Percentiles rank a stretch among this genome's conserved stretches.
These are phyloP conservation scores for Cutaneotrichosporon dermatis DNA, from an alignment of 1,284 basidiomycete species.

Conservation along the genomic window DNA sequence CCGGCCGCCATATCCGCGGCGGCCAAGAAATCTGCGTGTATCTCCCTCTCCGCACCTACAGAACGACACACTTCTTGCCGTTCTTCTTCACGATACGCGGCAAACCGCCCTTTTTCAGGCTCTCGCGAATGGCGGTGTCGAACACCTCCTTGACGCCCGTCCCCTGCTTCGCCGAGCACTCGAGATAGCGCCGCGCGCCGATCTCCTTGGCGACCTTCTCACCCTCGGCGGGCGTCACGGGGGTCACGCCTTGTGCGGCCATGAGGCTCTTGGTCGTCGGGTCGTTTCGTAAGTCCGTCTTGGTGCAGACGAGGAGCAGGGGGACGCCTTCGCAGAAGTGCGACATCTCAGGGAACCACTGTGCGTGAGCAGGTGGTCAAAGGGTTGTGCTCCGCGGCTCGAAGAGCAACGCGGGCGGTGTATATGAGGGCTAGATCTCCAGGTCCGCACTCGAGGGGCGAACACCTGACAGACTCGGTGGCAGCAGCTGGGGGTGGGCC, in stretches of 20 bases:
- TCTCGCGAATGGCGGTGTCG: conserved; percentile 79
- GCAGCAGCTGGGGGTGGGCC: too few species aligned
- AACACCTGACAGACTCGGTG: too few species aligned
- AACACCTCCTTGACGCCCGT: conserved; percentile 90
- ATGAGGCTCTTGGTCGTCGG: conserved; percentile 86
- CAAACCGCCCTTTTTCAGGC: conserved; percentile 65
- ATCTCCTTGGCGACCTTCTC: conserved; percentile 79
- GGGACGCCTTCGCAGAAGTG: conserved; percentile 96
- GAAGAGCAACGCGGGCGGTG: too few species aligned
- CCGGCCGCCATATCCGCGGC: too few species aligned
- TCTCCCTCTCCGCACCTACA: too few species aligned
- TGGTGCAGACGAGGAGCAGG: conserved; percentile 86
- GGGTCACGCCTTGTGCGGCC: conserved; percentile 79
- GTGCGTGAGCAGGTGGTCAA: conserved; percentile 19
- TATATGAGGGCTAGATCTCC: too few species aligned
- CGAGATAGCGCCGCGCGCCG: conserved; percentile 81
- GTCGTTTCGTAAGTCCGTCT: conserved; percentile 85
- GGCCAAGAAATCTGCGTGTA: neutral
- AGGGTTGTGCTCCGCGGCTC: too few species aligned
- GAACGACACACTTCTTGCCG: conserved; percentile 73
- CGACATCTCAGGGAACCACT: conserved; percentile 97
- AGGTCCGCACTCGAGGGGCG: too few species aligned
- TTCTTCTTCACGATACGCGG: conserved; percentile 58
- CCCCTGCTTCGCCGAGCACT: conserved; percentile 91
- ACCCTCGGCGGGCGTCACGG: conserved; percentile 77